phyloP scores from a whole-genome alignment of 2,329 filamentous ascomycete species.

The Colletotrichum sp. region DNA sequence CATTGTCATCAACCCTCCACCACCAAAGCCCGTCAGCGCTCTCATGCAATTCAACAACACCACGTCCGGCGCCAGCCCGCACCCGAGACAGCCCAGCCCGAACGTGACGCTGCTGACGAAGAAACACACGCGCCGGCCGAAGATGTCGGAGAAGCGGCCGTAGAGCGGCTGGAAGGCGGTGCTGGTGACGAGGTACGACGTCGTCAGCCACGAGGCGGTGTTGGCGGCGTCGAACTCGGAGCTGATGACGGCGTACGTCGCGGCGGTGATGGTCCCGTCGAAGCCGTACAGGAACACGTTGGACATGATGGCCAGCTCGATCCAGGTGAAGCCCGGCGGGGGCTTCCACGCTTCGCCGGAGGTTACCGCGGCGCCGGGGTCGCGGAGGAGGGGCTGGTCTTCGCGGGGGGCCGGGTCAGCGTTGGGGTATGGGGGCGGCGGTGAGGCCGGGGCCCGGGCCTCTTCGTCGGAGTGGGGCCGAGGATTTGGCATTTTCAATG shows the following conservation, averaged over 20 bases:
- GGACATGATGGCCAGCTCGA: conserved; percentile 66
- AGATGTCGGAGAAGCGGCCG: conserved; percentile 72
- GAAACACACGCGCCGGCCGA: conserved; percentile 68
- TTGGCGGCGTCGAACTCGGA: conserved; percentile 77
- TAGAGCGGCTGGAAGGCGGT: conserved; percentile 77
- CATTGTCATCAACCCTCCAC: conserved; percentile 74
- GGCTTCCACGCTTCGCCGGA: conserved; percentile 45
- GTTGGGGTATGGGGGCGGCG: background rate
- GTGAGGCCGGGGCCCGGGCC: background rate
- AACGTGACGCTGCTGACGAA: conserved; percentile 69
- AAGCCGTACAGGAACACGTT: conserved; percentile 72
- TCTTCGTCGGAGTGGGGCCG: conserved; percentile 13
- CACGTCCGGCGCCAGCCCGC: conserved; percentile 64
- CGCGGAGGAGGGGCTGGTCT: conserved; percentile 27
- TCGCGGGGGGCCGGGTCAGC: conserved; percentile 6
- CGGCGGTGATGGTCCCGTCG: conserved; percentile 76
- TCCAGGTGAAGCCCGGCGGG: conserved; percentile 59
- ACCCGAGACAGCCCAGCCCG: conserved; percentile 67
- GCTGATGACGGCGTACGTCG: conserved; percentile 75
- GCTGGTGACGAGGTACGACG: conserved; percentile 73
- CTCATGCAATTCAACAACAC: conserved; percentile 67
- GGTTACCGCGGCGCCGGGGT: conserved; percentile 11
- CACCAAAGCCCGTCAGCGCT: conserved; percentile 72
- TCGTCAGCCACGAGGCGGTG: conserved; percentile 77
- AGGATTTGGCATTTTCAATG: background rate